These are phyloP conservation scores for Tricholoma furcatifolium DNA, from an alignment of 768 basidiomycete species.

Conservation along the genomic window DNA sequence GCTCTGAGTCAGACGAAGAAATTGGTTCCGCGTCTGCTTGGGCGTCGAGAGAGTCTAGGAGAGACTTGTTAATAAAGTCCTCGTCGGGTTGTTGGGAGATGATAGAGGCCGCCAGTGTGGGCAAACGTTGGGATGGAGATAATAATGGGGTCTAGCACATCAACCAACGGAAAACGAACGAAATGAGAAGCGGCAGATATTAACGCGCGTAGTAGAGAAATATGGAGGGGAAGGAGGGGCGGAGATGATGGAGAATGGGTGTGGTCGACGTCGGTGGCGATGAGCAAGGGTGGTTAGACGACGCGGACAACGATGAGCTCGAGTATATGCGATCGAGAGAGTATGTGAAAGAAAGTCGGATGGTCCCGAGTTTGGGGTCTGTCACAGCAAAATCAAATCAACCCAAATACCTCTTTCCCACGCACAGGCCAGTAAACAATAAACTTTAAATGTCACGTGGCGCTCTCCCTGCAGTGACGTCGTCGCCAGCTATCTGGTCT, in stretches of 20 bases:
- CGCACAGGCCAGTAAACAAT: conserved; percentile 48
- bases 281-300: conserved; percentile 21
- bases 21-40: conserved; percentile 79
- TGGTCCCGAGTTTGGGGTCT: conserved; percentile 41
- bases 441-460: conserved; percentile 38
- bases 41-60: conserved; percentile 80
- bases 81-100: conserved; percentile 54
- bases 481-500: not conserved
- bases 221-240: conserved; percentile 6
- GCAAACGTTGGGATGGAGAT: conserved; percentile 24
- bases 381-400: conserved; percentile 47
- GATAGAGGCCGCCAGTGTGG: conserved; percentile 53
- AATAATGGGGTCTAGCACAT: conserved; percentile 27
- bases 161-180: conserved; percentile 24
- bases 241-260: conserved; percentile 12
- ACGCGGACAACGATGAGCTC: conserved; percentile 29
- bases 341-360: conserved; percentile 50
- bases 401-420: conserved; percentile 37
- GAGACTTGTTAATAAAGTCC: conserved; percentile 84
- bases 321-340: conserved; percentile 44
- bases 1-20: conserved; percentile 51
- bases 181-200: conserved; percentile 15
- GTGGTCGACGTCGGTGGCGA: conserved; percentile 13
- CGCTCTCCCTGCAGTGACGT: not conserved
- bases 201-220: conserved; percentile 24